phyloP scores from a whole-genome alignment of 2,329 filamentous ascomycete genomes.

The Colletotrichum spinosum region DNA sequence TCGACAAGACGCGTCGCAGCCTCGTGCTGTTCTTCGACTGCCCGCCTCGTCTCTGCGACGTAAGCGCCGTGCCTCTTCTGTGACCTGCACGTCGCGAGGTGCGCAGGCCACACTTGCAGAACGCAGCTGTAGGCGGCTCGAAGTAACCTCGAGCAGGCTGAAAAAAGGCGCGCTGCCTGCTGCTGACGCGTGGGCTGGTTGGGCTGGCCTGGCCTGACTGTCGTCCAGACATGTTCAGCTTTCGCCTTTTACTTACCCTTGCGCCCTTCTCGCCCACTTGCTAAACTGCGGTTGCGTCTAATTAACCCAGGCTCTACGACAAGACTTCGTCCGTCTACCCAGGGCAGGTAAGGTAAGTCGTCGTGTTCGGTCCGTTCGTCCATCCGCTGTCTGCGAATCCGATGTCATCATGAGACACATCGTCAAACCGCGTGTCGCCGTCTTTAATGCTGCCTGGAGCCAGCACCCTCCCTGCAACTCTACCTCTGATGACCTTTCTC shows the following conservation, averaged over 20 bases:
- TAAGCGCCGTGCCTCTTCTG: neutral
- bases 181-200: neutral
- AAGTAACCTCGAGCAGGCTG: slow-evolving; percentile 19
- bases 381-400: neutral
- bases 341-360: neutral
- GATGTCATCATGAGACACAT: slow-evolving; percentile 24
- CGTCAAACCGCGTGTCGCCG: slow-evolving; percentile 20
- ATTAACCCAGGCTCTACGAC: no score
- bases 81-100: slow-evolving; percentile 10
- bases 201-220: slow-evolving; percentile 5
- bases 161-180: slow-evolving; percentile 3
- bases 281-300: no score
- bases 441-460: slow-evolving; percentile 26
- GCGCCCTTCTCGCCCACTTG: neutral
- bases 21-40: neutral
- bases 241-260: neutral
- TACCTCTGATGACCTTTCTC: slow-evolving; percentile 15
- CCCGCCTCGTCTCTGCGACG: neutral
- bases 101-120: slow-evolving; percentile 1
- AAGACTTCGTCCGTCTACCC: no score
- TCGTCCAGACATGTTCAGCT: slow-evolving; percentile 3
- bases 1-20: no score
- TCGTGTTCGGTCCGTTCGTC: neutral
- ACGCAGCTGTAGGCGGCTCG: slow-evolving; percentile 19
- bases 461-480: slow-evolving; percentile 26